These are phyloP conservation scores for Thuidium tamariscinum DNA, from an alignment of 225 moss, liverwort and hornwort species.

Conservation along the genomic window DNA sequence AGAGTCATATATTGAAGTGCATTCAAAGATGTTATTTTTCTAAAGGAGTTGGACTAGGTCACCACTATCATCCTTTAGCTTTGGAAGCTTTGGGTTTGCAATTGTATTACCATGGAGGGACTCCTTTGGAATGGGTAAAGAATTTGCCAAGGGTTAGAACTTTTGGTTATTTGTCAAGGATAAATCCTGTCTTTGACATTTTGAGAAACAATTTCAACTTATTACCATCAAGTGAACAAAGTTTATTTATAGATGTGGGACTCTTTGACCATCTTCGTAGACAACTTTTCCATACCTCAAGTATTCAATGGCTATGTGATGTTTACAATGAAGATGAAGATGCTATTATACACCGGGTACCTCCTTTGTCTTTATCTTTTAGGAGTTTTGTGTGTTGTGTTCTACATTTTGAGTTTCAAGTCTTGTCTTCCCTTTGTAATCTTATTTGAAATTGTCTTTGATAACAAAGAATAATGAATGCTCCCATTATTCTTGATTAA, in stretches of 20 bases:
- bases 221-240: not conserved
- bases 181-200: not conserved
- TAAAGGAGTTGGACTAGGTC: not conserved
- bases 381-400: rapidly evolving
- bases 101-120: not conserved
- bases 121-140: not conserved
- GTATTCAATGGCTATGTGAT: not conserved
- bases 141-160: not conserved
- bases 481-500: not conserved
- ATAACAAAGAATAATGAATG: not conserved
- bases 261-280: not conserved
- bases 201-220: not conserved
- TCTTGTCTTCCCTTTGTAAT: not conserved
- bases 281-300: not conserved
- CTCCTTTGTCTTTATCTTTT: not conserved
- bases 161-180: not conserved
- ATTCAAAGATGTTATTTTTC: not conserved
- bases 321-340: not conserved
- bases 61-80: not conserved
- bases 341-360: not conserved
- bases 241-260: not conserved
- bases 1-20: not conserved
- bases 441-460: not conserved
- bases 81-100: not conserved
- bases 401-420: not conserved